Base-by-base conservation (phyloP, 2,329 filamentous ascomycete genomes). In the Tympanopsis confertula region DNA sequence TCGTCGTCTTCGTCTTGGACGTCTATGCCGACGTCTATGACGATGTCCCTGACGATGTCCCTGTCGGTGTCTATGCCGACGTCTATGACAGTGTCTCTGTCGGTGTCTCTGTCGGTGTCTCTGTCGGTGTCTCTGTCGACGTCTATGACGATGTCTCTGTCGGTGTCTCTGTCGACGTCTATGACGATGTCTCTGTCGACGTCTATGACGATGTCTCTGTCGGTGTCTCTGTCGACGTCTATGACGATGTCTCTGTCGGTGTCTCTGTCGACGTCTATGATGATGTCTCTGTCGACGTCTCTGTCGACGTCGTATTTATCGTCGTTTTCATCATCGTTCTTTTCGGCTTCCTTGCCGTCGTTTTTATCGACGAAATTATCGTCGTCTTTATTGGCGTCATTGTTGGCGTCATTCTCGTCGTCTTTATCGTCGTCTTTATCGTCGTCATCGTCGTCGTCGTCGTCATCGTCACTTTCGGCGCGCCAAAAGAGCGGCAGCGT, bases 181-280 rank as follows among this genome's bases (percentile, higher is more conserved):
- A 41, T 48, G 5, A 42, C 43, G 2, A 45, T 46, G 13, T 49
- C 51, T 10, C 54, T 52, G 7, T 52, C 46, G 24, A 58, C 51
- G 12, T n/a, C n/a, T n/a, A n/a, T n/a, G n/a, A n/a, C n/a, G n/a
- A n/a, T n/a, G n/a, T n/a, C n/a, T n/a, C n/a, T n/a, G n/a, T n/a
- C n/a, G n/a, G n/a, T n/a, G n/a, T n/a, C n/a, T n/a, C n/a, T n/a
- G n/a, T 88, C 80, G 37, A 84, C 73, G 4, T 89, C 64, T 50
- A 88, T 74, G 0, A 61, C 50, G 63, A 67, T 71, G 46, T 68
- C 71, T 15, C 74, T 42, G 22, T n/a, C n/a, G n/a, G n/a, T n/a
- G n/a, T n/a, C n/a, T 7, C 7, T 7, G 7, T 26, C 22, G n/a
- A n/a, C 7, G 7, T 7, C 7, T 7, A 10, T n/a, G 7, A 10